Evolutionary conservation across 306 rosid species (phyloP).

Genomic region (Canavalia gladiata): DNA sequence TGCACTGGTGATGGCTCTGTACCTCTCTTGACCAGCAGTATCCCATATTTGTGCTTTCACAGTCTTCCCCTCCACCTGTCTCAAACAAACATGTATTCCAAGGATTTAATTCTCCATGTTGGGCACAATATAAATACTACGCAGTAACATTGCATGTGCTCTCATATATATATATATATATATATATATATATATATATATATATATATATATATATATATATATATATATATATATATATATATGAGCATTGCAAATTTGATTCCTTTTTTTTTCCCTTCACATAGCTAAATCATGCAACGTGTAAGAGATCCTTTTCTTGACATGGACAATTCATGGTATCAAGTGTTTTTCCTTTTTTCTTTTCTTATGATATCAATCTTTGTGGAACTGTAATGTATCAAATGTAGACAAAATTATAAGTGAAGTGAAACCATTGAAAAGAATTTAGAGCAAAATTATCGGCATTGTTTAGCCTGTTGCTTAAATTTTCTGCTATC

Average conservation of each 20-base stretch:
- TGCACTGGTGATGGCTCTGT: constrained; percentile 83
- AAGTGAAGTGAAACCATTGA: background rate
- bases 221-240: too few relatives aligned
- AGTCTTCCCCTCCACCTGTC: constrained; percentile 83
- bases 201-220: too few relatives aligned
- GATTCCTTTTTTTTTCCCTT: background rate
- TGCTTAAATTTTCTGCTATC: too few relatives aligned
- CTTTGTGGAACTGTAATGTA: background rate
- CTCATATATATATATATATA: too few relatives aligned
- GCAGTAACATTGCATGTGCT: background rate
- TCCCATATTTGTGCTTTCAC: constrained; percentile 93
- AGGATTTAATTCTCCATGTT: background rate
- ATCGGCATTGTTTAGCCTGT: too few relatives aligned
- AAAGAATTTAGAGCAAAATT: too few relatives aligned
- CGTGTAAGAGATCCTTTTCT: background rate
- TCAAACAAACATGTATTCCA: background rate
- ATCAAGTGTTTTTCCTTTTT: too few relatives aligned
- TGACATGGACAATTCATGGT: too few relatives aligned
- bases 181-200: too few relatives aligned
- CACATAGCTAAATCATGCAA: background rate
- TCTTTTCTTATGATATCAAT: background rate
- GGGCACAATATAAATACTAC: too few relatives aligned
- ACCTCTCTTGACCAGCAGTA: constrained; percentile 88
- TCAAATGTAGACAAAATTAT: background rate
- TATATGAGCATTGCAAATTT: background rate